These are phyloP conservation scores for Plasmodium gallinaceum DNA, from an alignment of 169 alveolate species.

Conservation along the genomic window DNA sequence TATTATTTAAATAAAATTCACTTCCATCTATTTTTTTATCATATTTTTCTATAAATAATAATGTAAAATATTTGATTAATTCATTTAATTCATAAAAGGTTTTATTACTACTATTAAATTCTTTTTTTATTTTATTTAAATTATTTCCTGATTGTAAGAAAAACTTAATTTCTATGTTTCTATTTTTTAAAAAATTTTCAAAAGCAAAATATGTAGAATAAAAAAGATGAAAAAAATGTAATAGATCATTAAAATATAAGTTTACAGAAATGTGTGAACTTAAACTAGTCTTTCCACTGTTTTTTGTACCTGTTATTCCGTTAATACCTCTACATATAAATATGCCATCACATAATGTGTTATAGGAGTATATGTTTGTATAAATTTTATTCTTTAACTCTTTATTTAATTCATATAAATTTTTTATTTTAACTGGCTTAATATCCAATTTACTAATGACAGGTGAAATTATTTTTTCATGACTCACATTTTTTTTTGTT, in stretches of 20 bases:
- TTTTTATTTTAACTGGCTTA: slow-evolving; percentile 21
- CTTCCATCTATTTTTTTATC: not conserved
- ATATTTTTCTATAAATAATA: slow-evolving; percentile 20
- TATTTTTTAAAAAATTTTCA: slow-evolving; percentile 50
- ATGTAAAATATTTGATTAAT: slow-evolving; percentile 27
- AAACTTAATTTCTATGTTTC: slow-evolving; percentile 48
- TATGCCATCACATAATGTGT: slow-evolving; percentile 44
- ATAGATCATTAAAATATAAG: slow-evolving; percentile 62
- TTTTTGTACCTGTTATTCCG: slow-evolving; percentile 42
- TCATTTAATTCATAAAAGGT: slow-evolving; percentile 18
- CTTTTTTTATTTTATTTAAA: slow-evolving; percentile 10
- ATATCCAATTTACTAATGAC: slow-evolving; percentile 1
- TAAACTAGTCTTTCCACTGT: slow-evolving; percentile 53
- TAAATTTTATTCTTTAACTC: slow-evolving; percentile 61
- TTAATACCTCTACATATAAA: slow-evolving; percentile 59
- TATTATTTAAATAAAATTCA: not conserved
- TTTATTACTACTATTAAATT: slow-evolving; percentile 5
- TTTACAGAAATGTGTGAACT: slow-evolving; percentile 75
- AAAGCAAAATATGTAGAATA: slow-evolving; percentile 55
- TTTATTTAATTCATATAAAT: slow-evolving; percentile 31
- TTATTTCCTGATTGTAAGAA: not conserved
- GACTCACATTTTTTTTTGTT: not conserved
- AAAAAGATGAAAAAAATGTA: slow-evolving; percentile 72
- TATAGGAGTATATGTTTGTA: slow-evolving; percentile 65
- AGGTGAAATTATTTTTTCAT: slow-evolving; percentile 48